These are phyloP conservation scores for Teunomyces cretensis DNA, from an alignment of 805 yeast genomes.

Conservation along the genomic window DNA sequence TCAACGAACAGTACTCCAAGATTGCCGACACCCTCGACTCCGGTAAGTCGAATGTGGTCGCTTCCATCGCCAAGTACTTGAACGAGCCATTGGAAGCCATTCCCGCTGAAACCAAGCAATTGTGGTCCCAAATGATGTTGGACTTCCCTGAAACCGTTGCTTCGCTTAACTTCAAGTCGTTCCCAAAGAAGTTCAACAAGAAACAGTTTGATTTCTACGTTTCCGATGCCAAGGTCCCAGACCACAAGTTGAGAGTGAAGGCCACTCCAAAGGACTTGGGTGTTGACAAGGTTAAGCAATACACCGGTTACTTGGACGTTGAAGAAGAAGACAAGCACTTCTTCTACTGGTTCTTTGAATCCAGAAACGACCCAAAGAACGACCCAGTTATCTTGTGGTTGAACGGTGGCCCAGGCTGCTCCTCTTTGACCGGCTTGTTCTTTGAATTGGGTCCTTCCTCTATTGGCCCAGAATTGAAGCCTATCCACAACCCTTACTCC, in stretches of 20 bases:
- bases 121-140: constrained; percentile 66
- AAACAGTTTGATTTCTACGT: constrained; percentile 40
- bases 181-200: constrained; percentile 38
- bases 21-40: constrained; percentile 8
- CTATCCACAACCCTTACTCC: constrained; percentile 76
- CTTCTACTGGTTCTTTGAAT: constrained; percentile 92
- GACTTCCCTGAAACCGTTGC: constrained; percentile 57
- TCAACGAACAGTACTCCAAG: constrained; percentile 6
- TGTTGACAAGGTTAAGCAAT: constrained; percentile 78
- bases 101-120: constrained; percentile 46
- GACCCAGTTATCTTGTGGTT: constrained; percentile 92
- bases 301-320: constrained; percentile 82
- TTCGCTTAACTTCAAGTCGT: constrained; percentile 48
- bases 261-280: constrained; percentile 67
- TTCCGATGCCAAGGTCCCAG: constrained; percentile 37
- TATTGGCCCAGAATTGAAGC: constrained; percentile 63
- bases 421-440: constrained; percentile 84
- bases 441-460: constrained; percentile 91
- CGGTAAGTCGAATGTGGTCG: constrained; percentile 31
- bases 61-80: constrained; percentile 50
- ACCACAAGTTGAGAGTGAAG: constrained; percentile 60
- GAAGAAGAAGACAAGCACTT: constrained; percentile 83
- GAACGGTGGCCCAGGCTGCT: constrained; percentile 97
- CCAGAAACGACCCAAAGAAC: constrained; percentile 78
- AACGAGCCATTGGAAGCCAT: constrained; percentile 51